A percentile compares a stretch with the other conserved stretches of the same genome.
Conservation (phyloP, 2,329 filamentous ascomycete species). For the Aureobasidium sp. region DNA sequence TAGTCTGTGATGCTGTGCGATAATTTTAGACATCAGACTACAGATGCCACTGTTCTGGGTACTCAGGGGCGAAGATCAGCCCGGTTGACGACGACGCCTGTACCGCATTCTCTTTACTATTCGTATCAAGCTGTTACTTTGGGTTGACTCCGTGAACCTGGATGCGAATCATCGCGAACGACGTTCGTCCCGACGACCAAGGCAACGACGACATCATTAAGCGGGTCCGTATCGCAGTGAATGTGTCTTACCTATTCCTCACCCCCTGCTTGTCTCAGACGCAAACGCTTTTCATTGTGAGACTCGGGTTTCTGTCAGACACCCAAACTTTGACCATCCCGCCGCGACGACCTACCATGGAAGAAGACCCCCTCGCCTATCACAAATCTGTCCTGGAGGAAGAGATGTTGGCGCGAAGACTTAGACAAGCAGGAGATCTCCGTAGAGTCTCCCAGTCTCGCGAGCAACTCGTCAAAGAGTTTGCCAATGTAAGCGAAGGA, state of each 20-base stretch:
- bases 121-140: not conserved
- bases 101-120: not conserved
- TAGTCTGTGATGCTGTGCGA: not conserved
- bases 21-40: not conserved
- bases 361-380: not conserved
- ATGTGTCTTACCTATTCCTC: not conserved
- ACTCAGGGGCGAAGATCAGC: not conserved
- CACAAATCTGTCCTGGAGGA: not conserved
- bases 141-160: not conserved
- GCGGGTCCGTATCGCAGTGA: not conserved
- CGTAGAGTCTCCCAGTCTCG: not conserved
- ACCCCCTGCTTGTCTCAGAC: not conserved
- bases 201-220: not conserved
- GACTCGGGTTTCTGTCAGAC: not conserved
- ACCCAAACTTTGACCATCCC: not conserved
- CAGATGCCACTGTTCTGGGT: not conserved
- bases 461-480: not conserved
- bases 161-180: not conserved
- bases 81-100: not conserved
- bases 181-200: not conserved
- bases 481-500: not conserved
- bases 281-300: not conserved
- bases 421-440: not conserved
- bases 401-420: not conserved
- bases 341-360: not conserved